Evolutionary conservation across 2,329 filamentous ascomycete genomes (phyloP).

Genomic region (Xylaria polymorpha): DNA sequence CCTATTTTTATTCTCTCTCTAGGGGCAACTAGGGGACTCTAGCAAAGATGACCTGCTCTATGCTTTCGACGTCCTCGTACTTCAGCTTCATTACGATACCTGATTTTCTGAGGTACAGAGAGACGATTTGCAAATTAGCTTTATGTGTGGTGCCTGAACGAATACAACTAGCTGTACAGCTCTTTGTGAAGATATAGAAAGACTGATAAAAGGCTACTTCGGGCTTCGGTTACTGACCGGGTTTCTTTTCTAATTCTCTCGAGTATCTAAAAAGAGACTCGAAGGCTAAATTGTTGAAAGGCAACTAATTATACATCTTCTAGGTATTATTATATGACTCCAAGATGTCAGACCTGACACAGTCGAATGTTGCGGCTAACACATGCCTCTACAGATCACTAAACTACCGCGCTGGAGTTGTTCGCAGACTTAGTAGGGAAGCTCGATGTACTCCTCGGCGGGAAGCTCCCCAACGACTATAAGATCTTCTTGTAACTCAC

Average conservation of each 20-base stretch:
- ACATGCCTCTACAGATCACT: not conserved
- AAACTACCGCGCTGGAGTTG: conserved; percentile 2
- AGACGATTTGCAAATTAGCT: not conserved
- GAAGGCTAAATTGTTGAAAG: not conserved
- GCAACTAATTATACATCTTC: not conserved
- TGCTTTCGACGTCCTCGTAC: not conserved
- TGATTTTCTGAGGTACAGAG: not conserved
- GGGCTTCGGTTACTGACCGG: not conserved
- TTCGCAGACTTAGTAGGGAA: not conserved
- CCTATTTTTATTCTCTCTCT: not conserved
- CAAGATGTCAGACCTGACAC: not conserved
- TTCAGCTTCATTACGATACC: not conserved
- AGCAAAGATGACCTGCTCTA: not conserved
- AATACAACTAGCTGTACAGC: not conserved
- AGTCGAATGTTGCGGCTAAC: not conserved
- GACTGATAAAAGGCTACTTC: not conserved
- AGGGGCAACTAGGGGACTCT: not conserved
- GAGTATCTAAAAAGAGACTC: not conserved
- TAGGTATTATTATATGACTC: not conserved
- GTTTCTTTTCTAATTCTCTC: not conserved
- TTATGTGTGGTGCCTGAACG: not conserved
- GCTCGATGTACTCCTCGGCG: not conserved
- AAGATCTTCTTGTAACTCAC: conserved; percentile 14
- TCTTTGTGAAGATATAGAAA: not conserved
- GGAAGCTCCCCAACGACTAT: conserved; percentile 13